Evolutionary conservation across 2,329 filamentous ascomycete genomes (phyloP).

Genomic region (Alternaria triticina): DNA sequence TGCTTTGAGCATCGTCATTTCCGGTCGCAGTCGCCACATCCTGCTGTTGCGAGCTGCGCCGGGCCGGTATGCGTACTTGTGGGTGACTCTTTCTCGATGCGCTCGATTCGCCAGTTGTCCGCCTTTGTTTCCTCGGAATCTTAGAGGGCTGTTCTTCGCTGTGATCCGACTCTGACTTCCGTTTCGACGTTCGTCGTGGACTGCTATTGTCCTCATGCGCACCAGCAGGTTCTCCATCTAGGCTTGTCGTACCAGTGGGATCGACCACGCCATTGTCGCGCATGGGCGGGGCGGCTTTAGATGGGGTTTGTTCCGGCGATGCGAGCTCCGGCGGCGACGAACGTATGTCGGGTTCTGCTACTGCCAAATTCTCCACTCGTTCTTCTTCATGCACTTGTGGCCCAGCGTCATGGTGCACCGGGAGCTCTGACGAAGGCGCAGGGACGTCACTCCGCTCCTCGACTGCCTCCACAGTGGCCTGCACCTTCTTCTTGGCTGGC

Average conservation of each 20-base stretch:
- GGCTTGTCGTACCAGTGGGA: not conserved
- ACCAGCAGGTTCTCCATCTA: not conserved
- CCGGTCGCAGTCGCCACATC: not conserved
- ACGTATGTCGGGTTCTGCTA: not conserved
- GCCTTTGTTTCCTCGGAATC: not conserved
- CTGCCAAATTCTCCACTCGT: not conserved
- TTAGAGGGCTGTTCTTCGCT: not conserved
- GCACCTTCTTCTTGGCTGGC: constrained; percentile 1
- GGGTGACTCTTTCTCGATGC: not conserved
- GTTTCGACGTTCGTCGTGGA: not conserved
- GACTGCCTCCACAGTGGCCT: not conserved
- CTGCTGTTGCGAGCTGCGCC: not conserved
- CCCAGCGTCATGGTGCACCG: not conserved
- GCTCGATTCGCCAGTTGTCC: not conserved
- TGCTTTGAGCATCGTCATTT: not conserved
- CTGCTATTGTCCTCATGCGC: not conserved
- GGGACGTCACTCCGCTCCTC: not conserved
- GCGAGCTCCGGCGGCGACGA: not conserved
- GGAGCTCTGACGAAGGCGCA: not conserved
- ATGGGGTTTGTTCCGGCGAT: not conserved
- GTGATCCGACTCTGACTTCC: not conserved
- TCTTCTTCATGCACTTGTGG: not conserved
- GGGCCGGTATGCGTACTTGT: not conserved
- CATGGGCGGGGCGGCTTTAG: not conserved
- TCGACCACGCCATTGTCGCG: not conserved